A percentile compares a stretch with the other conserved stretches of the same genome.
phyloP scores from a whole-genome alignment of 1,284 basidiomycete genomes.

The Volvariella surrecta region DNA sequence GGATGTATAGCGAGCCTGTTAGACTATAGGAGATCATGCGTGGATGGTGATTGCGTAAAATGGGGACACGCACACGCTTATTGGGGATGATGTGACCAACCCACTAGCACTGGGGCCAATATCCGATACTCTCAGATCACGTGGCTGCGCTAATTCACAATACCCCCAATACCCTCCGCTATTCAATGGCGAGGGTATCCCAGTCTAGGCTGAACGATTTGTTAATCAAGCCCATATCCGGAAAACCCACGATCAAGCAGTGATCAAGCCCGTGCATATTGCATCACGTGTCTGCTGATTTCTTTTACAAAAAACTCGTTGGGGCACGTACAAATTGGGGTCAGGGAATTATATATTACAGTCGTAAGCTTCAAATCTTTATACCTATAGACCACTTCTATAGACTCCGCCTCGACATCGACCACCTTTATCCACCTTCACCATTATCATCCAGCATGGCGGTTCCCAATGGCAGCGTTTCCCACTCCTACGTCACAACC shows the following conservation, averaged over 20 bases:
- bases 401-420: conserved; percentile 14
- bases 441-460: conserved; percentile 22
- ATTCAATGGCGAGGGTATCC: too few relatives aligned
- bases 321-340: conserved; percentile 31
- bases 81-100: too few relatives aligned
- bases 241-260: too few relatives aligned
- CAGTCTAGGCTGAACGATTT: too few relatives aligned
- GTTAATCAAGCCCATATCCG: too few relatives aligned
- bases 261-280: conserved; percentile 8
- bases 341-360: conserved; percentile 26
- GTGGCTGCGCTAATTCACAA: too few relatives aligned
- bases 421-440: conserved; percentile 13
- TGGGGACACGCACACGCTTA: too few relatives aligned
- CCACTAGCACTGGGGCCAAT: too few relatives aligned
- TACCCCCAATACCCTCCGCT: too few relatives aligned
- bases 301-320: conserved; percentile 25
- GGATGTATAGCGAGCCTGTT: background rate
- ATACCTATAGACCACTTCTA: conserved; percentile 13
- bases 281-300: conserved; percentile 22
- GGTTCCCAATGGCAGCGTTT: conserved; percentile 25
- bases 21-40: background rate
- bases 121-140: too few relatives aligned
- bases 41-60: background rate
- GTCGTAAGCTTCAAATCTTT: conserved; percentile 11
- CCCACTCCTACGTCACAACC: conserved; percentile 33